Percentiles rank a stretch among this genome's conserved stretches.
Evolutionary conservation across 2,329 filamentous ascomycete genomes (phyloP).

Genomic region (Epichloe glyceriae): DNA sequence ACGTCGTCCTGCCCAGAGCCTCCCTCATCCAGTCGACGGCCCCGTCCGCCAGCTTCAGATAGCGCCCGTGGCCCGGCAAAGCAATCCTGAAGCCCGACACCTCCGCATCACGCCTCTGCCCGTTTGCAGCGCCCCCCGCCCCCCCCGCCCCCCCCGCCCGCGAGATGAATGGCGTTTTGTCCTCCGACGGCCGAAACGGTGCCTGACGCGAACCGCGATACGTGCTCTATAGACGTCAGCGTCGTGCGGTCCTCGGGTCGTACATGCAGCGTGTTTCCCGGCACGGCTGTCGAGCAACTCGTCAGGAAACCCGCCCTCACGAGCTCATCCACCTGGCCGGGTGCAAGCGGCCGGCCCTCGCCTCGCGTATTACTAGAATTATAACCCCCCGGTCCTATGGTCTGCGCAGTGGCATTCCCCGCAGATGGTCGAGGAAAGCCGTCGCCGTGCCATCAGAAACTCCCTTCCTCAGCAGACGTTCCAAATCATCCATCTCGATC

Average conservation of each 20-base stretch:
- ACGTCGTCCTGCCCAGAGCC: conserved; percentile 44
- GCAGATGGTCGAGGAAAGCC: conserved; percentile 40
- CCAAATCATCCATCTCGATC: conserved; percentile 44
- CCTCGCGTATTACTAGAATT: background rate
- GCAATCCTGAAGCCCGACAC: conserved; percentile 38
- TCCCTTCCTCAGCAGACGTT: conserved; percentile 28
- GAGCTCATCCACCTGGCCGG: conserved; percentile 40
- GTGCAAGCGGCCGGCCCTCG: conserved; percentile 20
- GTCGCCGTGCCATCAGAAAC: conserved; percentile 31
- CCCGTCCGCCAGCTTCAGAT: conserved; percentile 50
- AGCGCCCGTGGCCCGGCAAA: conserved; percentile 52
- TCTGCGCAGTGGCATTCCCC: conserved; percentile 32
- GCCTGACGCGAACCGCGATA: conserved; percentile 54
- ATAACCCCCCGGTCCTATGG: conserved; percentile 8
- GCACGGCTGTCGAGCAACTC: conserved; percentile 18
- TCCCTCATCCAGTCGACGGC: conserved; percentile 49
- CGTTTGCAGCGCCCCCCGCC: conserved; percentile 35
- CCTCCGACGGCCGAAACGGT: conserved; percentile 58
- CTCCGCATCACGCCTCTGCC: conserved; percentile 14
- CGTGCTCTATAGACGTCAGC: conserved; percentile 46
- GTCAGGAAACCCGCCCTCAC: conserved; percentile 58
- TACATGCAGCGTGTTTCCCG: conserved; percentile 26
- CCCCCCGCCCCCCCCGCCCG: conserved; percentile 43
- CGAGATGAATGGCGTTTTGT: conserved; percentile 47
- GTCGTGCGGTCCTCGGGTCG: conserved; percentile 42